These are phyloP conservation scores for Trichoderma brevicompactum DNA, from an alignment of 2,329 filamentous ascomycete genomes.

Conservation along the genomic window DNA sequence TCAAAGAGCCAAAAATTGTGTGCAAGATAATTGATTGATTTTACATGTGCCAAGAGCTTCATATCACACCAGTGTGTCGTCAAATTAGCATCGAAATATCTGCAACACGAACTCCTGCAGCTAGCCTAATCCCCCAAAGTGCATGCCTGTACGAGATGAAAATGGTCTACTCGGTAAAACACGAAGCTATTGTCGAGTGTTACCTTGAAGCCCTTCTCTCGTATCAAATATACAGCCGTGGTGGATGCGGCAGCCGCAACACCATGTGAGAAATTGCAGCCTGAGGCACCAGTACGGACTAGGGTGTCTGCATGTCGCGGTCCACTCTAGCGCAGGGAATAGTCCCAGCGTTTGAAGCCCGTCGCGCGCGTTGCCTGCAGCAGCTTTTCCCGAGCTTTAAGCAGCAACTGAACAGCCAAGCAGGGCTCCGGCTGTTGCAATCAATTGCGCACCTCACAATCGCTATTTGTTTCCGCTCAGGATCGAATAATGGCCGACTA, in stretches of 20 bases:
- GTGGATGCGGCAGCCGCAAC: not conserved
- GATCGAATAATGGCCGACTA: slow-evolving; percentile 56
- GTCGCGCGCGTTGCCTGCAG: slow-evolving; percentile 30
- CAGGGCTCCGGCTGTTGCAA: not conserved
- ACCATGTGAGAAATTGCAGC: slow-evolving; percentile 1
- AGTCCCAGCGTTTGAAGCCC: slow-evolving; percentile 4
- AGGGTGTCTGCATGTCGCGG: slow-evolving; percentile 16
- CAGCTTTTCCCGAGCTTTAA: slow-evolving; percentile 28
- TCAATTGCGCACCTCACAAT: slow-evolving; percentile 12
- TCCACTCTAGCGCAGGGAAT: slow-evolving; percentile 17
- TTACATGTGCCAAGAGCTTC: not conserved
- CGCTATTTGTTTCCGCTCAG: not conserved
- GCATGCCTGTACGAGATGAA: no score
- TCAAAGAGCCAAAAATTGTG: not conserved
- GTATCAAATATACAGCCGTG: no score
- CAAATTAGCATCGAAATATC: not conserved
- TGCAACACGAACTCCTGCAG: slow-evolving; percentile 6
- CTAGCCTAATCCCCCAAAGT: not conserved
- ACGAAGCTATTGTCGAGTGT: no score
- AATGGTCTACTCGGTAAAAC: no score
- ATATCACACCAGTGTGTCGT: not conserved
- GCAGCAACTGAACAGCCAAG: slow-evolving; percentile 22
- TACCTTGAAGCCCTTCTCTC: not conserved
- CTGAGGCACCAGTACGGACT: slow-evolving; percentile 19
- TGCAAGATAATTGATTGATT: not conserved